Base-by-base conservation (phyloP, 768 basidiomycete species). In the Lentinula lateritia region DNA sequence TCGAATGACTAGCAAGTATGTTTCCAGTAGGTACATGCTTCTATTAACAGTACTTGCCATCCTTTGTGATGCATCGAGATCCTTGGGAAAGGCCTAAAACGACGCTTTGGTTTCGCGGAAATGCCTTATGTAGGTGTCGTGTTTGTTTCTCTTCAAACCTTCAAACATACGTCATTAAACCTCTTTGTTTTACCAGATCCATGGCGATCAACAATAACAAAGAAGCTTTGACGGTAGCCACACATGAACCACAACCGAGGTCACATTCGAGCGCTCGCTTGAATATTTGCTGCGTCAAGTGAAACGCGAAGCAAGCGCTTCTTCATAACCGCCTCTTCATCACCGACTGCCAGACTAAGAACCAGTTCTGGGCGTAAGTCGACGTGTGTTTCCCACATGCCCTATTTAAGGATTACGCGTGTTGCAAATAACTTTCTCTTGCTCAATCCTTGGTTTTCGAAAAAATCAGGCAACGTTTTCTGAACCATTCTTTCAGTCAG, bases 341-440 rank as follows among this genome's bases (percentile, higher is more conserved):
- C 38, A 39, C 5, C 38, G 38, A 39, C 38, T 39, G 9, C 9
- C 38, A 52, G 32, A 28, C 28, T 28, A 28, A 28, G 28, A 28
- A 28, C 28, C 3, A 28, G 28, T 28, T 15, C 28, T 43, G 13
- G 41, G 45, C 46, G 58, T 20, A 46, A 28, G 35, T 23, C 35
- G 32, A 13, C 35, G 41, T 34, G 48, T 48, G 58, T 50, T 59
- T 50, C 34, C 58, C 58, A 59, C 58, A 59, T 59, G 58, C 42
- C 58, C 12, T 15, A 56, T 5, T 20, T 41, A 32, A 38, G 58
- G 36, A 38, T n/a, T 48, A 35, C 34, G 45, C 48, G 10, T 32
- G 34, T 34, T 34, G 34, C 32, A 23, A n/a, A 3, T 12, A 18
- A 16, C 58, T 50, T 35, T 48, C 48, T 43, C 42, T 20, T 35